These are phyloP conservation scores for Cnidoscolus chayamansa DNA, from an alignment of 441 rosid species.

Conservation along the genomic window DNA sequence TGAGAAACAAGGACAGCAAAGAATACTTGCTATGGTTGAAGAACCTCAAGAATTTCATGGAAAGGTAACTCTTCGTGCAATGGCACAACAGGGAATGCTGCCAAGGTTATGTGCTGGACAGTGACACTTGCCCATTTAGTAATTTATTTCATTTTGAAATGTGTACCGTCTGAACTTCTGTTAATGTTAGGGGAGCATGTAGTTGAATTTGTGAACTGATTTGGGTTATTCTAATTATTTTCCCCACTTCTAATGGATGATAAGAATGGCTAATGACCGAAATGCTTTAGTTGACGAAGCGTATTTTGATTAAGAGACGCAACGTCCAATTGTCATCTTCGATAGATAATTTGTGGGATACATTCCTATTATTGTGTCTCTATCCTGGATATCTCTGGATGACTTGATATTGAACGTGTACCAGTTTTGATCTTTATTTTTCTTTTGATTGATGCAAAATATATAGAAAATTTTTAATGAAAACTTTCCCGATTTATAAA, in stretches of 20 bases:
- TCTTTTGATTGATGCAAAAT: too few species aligned
- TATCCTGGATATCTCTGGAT: too few species aligned
- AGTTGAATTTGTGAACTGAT: not conserved
- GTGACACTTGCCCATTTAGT: not conserved
- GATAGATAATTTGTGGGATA: not conserved
- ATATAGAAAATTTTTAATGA: too few species aligned
- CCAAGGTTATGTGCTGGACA: not conserved
- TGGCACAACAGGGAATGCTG: not conserved
- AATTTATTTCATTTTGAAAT: not conserved
- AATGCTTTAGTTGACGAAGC: not conserved
- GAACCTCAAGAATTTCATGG: slow-evolving; percentile 53
- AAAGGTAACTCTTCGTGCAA: slow-evolving; percentile 25
- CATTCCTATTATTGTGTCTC: too few species aligned
- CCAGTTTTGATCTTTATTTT: too few species aligned
- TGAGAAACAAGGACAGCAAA: slow-evolving; percentile 52
- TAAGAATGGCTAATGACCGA: not conserved
- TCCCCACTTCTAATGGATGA: not conserved
- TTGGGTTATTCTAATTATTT: not conserved
- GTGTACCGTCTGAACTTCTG: not conserved
- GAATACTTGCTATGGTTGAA: slow-evolving; percentile 65
- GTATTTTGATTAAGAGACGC: not conserved
- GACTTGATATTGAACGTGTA: too few species aligned
- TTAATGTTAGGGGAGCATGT: not conserved
- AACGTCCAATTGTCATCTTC: not conserved
- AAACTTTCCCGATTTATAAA: too few species aligned